A percentile compares a stretch with the other conserved stretches of the same genome.
Conservation (phyloP, 1,139 yeast species). For the Lodderomyces metapsilosis region DNA sequence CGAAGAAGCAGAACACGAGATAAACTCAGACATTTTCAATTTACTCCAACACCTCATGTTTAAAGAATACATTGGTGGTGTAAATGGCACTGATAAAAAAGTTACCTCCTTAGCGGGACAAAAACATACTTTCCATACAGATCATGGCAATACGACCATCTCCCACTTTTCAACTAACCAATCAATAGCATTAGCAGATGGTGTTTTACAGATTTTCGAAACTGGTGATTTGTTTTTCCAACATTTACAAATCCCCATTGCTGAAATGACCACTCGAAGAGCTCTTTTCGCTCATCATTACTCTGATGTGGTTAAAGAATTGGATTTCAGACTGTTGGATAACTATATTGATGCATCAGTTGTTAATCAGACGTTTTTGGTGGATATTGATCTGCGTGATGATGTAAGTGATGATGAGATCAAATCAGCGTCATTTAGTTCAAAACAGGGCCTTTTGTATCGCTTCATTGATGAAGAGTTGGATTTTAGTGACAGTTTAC, state of each 20-base stretch:
- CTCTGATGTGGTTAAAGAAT: slow-evolving; percentile 65
- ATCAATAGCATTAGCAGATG: slow-evolving; percentile 54
- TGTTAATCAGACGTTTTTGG: slow-evolving; percentile 57
- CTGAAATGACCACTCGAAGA: slow-evolving; percentile 65
- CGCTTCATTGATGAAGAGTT: slow-evolving; percentile 63
- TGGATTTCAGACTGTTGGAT: slow-evolving; percentile 60
- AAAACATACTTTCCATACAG: slow-evolving; percentile 6
- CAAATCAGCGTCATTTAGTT: slow-evolving; percentile 21
- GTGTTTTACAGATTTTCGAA: slow-evolving; percentile 58
- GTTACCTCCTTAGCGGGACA: slow-evolving; percentile 8
- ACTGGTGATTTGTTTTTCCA: slow-evolving; percentile 30
- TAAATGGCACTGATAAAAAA: slow-evolving; percentile 27
- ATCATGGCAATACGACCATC: not conserved
- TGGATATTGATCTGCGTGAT: slow-evolving; percentile 44
- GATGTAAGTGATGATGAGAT: slow-evolving; percentile 28
- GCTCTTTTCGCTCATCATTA: slow-evolving; percentile 71
- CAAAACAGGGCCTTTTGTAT: slow-evolving; percentile 49
- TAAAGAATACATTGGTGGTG: slow-evolving; percentile 28
- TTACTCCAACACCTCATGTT: slow-evolving; percentile 30
- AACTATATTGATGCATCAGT: slow-evolving; percentile 55
- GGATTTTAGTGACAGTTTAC: slow-evolving; percentile 12
- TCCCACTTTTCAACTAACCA: slow-evolving; percentile 23
- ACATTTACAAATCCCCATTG: slow-evolving; percentile 23
- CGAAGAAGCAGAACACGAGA: slow-evolving; percentile 32
- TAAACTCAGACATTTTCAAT: slow-evolving; percentile 26